Percentiles rank a stretch among this genome's conserved stretches.
phyloP scores from a whole-genome alignment of 2,329 filamentous ascomycete genomes.

The Ambrosiella cleistominuta region DNA sequence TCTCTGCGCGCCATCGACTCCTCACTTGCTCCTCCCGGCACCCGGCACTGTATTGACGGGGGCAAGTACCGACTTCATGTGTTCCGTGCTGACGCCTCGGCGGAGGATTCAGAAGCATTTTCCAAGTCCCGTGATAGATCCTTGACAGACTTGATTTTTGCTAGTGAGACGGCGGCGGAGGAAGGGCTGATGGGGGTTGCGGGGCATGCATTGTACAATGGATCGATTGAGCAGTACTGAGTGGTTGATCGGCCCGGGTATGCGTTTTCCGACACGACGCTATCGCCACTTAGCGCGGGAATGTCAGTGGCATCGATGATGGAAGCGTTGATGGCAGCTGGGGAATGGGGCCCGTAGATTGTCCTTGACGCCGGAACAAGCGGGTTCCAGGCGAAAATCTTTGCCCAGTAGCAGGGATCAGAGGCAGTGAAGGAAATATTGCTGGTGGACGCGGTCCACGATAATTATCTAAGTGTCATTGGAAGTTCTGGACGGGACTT shows the following conservation, averaged over 20 bases:
- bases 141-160: slow-evolving; percentile 78
- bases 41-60: slow-evolving; percentile 63
- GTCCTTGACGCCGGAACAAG: slow-evolving; percentile 75
- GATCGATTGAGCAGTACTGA: slow-evolving; percentile 76
- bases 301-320: slow-evolving; percentile 83
- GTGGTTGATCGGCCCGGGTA: slow-evolving; percentile 88
- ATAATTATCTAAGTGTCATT: slow-evolving; percentile 22
- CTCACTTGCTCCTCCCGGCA: slow-evolving; percentile 53
- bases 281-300: slow-evolving; percentile 80
- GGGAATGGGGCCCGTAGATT: slow-evolving; percentile 77
- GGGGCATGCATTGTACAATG: slow-evolving; percentile 56
- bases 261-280: slow-evolving; percentile 76
- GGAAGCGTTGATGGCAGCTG: slow-evolving; percentile 63
- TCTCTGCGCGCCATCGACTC: slow-evolving; percentile 67
- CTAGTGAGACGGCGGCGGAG: slow-evolving; percentile 63
- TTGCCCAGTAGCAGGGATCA: slow-evolving; percentile 63
- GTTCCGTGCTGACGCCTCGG: slow-evolving; percentile 39
- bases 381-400: slow-evolving; percentile 77
- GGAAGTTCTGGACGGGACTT: slow-evolving; percentile 3
- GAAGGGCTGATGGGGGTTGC: slow-evolving; percentile 65
- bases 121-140: slow-evolving; percentile 16
- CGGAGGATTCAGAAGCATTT: background rate
- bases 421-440: slow-evolving; percentile 57
- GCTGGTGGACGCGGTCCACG: slow-evolving; percentile 75
- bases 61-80: slow-evolving; percentile 77